phyloP scores from a whole-genome alignment of 306 rosid species.

The Benincasa hispida region DNA sequence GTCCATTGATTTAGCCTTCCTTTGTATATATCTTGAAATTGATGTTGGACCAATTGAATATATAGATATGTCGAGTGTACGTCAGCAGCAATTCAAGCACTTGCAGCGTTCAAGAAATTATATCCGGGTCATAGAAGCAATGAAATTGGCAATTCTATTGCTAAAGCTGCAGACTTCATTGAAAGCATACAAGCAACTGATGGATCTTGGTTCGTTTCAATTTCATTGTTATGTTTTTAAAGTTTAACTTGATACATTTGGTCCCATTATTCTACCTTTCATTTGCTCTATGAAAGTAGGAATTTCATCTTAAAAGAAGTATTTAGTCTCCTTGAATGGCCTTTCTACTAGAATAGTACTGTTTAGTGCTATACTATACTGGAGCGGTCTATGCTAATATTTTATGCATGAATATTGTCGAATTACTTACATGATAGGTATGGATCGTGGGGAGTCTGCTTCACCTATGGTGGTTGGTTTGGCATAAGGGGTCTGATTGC shows the following conservation, averaged over 20 bases:
- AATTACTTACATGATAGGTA: conserved; percentile 14
- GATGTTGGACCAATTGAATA: background rate
- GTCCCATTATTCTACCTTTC: background rate
- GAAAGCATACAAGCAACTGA: conserved; percentile 19
- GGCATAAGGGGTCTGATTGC: conserved; percentile 25
- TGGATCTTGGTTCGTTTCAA: conserved; percentile 27
- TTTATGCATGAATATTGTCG: background rate
- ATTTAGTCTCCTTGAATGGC: background rate
- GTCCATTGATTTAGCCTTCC: background rate
- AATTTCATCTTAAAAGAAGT: background rate
- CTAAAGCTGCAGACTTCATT: conserved; percentile 22
- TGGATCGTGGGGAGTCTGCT: conserved; percentile 33
- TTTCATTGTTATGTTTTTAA: background rate
- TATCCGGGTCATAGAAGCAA: conserved; percentile 23
- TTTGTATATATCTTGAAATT: background rate
- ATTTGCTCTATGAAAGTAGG: background rate
- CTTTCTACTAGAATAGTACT: background rate
- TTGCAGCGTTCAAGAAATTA: conserved; percentile 14
- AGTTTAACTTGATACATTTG: background rate
- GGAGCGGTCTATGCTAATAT: background rate
- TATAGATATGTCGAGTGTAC: conserved; percentile 30
- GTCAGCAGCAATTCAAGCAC: conserved; percentile 25
- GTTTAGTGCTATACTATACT: background rate
- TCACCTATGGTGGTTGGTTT: conserved; percentile 34
- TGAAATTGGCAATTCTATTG: conserved; percentile 15